These are phyloP conservation scores for Claviceps arundinis DNA, from an alignment of 2,329 filamentous ascomycete genomes.

Conservation along the genomic window DNA sequence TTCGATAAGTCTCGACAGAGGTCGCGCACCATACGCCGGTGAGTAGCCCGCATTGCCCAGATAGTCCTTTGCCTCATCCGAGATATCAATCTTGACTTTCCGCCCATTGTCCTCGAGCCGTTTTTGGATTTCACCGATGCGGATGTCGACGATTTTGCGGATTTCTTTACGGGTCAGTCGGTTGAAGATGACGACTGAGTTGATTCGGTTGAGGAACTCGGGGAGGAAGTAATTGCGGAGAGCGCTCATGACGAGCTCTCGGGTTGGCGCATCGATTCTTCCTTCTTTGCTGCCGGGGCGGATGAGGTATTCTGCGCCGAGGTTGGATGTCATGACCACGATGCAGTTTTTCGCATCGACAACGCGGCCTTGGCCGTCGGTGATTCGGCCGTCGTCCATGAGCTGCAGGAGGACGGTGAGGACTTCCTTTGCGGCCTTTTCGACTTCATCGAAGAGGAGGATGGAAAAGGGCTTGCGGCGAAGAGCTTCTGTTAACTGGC, in stretches of 20 bases:
- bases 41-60: conserved; percentile 86
- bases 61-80: conserved; percentile 81
- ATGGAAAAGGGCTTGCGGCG: conserved; percentile 96
- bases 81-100: conserved; percentile 73
- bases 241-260: conserved; percentile 79
- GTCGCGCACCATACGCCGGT: conserved; percentile 85
- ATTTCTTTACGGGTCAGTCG: conserved; percentile 82
- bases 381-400: conserved; percentile 98
- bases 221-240: conserved; percentile 94
- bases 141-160: conserved; percentile 86
- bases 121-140: conserved; percentile 79
- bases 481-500: conserved; percentile 88
- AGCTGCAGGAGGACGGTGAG: conserved; percentile 95
- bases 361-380: conserved; percentile 88
- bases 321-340: conserved; percentile 96
- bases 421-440: conserved; percentile 97
- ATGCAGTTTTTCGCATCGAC: conserved; percentile 97
- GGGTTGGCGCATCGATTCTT: conserved; percentile 71
- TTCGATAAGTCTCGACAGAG: conserved; percentile 80
- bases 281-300: conserved; percentile 68
- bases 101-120: conserved; percentile 74
- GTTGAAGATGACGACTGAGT: conserved; percentile 95
- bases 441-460: conserved; percentile 91
- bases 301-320: conserved; percentile 87
- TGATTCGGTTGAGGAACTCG: conserved; percentile 97